Percentiles rank a stretch among this genome's conserved stretches.
Conservation (phyloP, 768 basidiomycete genomes). For the Rhizopogon vinicolor region DNA sequence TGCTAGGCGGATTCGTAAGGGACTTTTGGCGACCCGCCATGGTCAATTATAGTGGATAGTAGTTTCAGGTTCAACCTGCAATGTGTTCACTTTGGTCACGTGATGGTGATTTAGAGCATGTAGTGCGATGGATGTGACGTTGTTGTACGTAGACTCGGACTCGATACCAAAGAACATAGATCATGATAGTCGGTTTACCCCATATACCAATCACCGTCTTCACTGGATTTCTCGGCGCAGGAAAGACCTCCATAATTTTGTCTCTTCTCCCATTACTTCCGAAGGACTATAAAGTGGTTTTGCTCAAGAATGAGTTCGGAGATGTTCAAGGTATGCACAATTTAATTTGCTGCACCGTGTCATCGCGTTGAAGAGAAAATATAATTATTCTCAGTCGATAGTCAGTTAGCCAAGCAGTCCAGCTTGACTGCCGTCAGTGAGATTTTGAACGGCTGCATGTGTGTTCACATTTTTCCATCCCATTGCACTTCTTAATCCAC, state of each 20-base stretch:
- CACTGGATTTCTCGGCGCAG: constrained; percentile 89
- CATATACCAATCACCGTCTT: constrained; percentile 87
- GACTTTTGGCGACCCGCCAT: constrained; percentile 17
- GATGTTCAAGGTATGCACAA: constrained; percentile 71
- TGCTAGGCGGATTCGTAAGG: constrained; percentile 1
- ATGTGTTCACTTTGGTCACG: too few relatives aligned
- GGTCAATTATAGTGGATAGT: background rate
- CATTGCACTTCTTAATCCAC: background rate
- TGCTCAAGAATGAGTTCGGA: constrained; percentile 96
- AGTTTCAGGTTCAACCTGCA: too few relatives aligned
- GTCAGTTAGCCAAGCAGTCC: constrained; percentile 82
- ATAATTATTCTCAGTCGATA: constrained; percentile 59
- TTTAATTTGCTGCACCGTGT: background rate
- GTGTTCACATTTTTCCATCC: constrained; percentile 6
- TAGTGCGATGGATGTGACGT: too few relatives aligned
- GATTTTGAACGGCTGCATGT: constrained; percentile 97
- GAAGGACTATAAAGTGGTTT: constrained; percentile 80
- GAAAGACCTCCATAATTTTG: constrained; percentile 79
- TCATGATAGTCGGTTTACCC: background rate
- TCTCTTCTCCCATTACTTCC: constrained; percentile 80
- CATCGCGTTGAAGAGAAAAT: background rate
- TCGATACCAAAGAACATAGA: background rate
- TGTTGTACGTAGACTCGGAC: background rate
- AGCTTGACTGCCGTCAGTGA: constrained; percentile 85
- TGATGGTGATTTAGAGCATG: background rate